Evolutionary conservation across 202 grass and related monocot genomes (phyloP).

Genomic region (Hordeum pubiflorum): DNA sequence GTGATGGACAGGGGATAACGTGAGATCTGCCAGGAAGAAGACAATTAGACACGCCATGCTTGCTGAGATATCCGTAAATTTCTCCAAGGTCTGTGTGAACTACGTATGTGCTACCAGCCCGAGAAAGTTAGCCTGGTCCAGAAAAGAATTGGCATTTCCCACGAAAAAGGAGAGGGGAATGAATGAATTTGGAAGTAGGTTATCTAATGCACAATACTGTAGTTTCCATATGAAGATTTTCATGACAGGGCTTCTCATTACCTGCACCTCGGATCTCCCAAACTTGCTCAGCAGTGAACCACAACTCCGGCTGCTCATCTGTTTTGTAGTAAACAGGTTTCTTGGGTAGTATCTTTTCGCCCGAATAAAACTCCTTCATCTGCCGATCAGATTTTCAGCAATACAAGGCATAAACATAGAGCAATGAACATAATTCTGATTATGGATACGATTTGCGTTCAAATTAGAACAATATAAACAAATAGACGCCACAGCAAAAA

Average conservation of each 20-base stretch:
- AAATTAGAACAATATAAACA: conserved; percentile 16
- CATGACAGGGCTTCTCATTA: conserved; percentile 24
- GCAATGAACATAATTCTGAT: background rate
- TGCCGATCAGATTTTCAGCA: conserved; percentile 15
- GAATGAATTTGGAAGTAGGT: background rate
- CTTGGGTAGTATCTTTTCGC: conserved; percentile 70
- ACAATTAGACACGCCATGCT: background rate
- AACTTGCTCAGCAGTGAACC: conserved; percentile 74
- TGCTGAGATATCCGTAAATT: background rate
- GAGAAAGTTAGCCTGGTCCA: background rate
- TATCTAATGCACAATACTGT: background rate
- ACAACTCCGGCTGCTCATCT: conserved; percentile 68
- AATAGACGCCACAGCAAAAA: background rate
- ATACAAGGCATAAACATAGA: background rate
- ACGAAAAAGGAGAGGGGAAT: background rate
- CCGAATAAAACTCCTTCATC: conserved; percentile 83
- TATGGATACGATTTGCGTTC: background rate
- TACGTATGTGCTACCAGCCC: background rate
- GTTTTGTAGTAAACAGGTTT: conserved; percentile 92
- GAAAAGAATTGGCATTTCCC: background rate
- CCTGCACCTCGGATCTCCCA: conserved; percentile 85
- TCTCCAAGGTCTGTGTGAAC: background rate
- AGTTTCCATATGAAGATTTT: background rate
- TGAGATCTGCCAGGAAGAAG: conserved; percentile 49
- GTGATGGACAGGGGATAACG: conserved; percentile 77